Conservation (phyloP, 208 protist genomes). For the Wallacemonas sp. region DNA sequence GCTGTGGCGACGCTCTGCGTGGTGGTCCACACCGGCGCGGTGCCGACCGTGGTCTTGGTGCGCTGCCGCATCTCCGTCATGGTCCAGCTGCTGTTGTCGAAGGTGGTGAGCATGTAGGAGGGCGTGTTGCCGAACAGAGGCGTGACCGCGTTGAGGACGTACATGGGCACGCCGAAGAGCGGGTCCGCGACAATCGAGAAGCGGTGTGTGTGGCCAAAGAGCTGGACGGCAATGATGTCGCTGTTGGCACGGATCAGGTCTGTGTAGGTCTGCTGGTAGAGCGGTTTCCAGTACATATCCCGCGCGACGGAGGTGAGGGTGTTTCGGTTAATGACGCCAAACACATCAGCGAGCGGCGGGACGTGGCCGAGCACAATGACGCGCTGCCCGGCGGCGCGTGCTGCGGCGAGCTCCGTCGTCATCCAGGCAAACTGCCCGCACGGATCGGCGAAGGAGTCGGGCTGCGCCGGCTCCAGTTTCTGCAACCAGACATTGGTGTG, state of each 20-base stretch:
- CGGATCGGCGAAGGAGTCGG: conserved; percentile 39
- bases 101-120: conserved; percentile 29
- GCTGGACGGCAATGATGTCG: conserved; percentile 26
- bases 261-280: conserved; percentile 33
- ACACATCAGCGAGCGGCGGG: conserved; percentile 36
- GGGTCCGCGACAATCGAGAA: conserved; percentile 37
- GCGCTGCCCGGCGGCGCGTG: conserved; percentile 26
- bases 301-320: conserved; percentile 14
- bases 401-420: conserved; percentile 22
- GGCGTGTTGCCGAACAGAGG: conserved; percentile 41
- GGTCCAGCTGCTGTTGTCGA: conserved; percentile 21
- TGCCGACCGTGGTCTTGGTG: conserved; percentile 13
- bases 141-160: conserved; percentile 37
- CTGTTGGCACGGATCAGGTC: conserved; percentile 23
- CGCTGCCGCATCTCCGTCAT: conserved; percentile 24
- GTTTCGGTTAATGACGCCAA: conserved; percentile 14
- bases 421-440: conserved; percentile 49
- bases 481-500: conserved; percentile 44
- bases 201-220: conserved; percentile 49
- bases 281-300: conserved; percentile 47
- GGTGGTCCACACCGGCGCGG: conserved; percentile 21
- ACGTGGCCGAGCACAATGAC: conserved; percentile 55
- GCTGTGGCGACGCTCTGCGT: conserved; percentile 21
- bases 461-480: conserved; percentile 23
- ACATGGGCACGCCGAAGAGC: conserved; percentile 31